A percentile compares a stretch with the other conserved stretches of the same genome.
phyloP scores from a whole-genome alignment of 805 yeast species.

The Metschnikowia peoriensis region DNA sequence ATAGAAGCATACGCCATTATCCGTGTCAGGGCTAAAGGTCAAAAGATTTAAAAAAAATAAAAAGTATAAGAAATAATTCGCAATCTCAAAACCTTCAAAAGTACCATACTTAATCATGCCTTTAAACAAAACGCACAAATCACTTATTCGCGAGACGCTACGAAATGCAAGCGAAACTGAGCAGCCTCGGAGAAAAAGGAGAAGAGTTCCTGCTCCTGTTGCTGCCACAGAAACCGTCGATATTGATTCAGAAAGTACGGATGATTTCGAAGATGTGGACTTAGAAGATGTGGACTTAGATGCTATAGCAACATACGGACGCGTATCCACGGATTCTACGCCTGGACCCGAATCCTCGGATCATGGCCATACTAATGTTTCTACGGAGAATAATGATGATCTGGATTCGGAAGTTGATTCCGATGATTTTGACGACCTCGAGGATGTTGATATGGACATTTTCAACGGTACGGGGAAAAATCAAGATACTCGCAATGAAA shows the following conservation, averaged over 20 bases:
- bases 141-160: constrained; percentile 15
- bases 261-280: constrained; percentile 12
- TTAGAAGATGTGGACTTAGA: constrained; percentile 24
- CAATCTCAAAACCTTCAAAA: background rate
- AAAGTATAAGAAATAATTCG: background rate
- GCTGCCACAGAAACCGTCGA: constrained; percentile 6
- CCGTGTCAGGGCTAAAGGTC: too few relatives aligned
- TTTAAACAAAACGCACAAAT: constrained; percentile 11
- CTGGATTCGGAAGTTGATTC: constrained; percentile 24
- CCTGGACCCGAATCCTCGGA: background rate
- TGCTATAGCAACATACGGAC: constrained; percentile 17
- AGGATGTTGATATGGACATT: constrained; percentile 28
- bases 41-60: background rate
- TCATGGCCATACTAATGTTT: background rate
- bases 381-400: background rate
- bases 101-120: constrained; percentile 6
- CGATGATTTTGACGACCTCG: constrained; percentile 33
- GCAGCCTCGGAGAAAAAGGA: constrained; percentile 7
- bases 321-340: background rate
- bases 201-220: constrained; percentile 1
- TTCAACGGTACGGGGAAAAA: constrained; percentile 1
- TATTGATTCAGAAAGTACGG: constrained; percentile 9
- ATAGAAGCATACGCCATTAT: too few relatives aligned
- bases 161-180: background rate
- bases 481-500: constrained; percentile 5